phyloP scores from a whole-genome alignment of 2,329 filamentous ascomycete genomes.

The Nemania sp. region DNA sequence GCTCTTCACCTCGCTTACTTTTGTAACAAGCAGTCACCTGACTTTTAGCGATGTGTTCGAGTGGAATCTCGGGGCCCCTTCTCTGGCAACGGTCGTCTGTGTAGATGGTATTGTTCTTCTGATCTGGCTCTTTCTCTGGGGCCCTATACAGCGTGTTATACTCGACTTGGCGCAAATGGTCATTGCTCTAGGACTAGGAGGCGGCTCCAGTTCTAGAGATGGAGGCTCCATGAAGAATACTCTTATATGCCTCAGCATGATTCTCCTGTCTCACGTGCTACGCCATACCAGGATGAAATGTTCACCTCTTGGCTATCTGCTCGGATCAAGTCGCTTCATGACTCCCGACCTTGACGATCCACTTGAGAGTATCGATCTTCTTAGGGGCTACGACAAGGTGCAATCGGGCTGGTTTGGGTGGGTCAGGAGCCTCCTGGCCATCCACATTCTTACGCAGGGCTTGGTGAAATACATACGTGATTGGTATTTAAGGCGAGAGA shows the following conservation, averaged over 20 bases:
- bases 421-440: constrained; percentile 76
- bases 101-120: constrained; percentile 86
- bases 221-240: constrained; percentile 76
- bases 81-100: constrained; percentile 83
- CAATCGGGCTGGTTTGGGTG: constrained; percentile 68
- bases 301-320: constrained; percentile 59
- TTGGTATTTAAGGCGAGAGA: constrained; percentile 73
- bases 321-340: constrained; percentile 62
- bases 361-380: constrained; percentile 57
- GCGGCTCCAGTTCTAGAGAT: constrained; percentile 76
- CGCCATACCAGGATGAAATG: constrained; percentile 63
- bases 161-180: constrained; percentile 93
- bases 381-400: constrained; percentile 66
- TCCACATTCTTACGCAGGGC: constrained; percentile 81
- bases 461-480: constrained; percentile 77
- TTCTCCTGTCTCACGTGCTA: constrained; percentile 67
- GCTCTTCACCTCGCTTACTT: constrained; percentile 91
- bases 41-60: constrained; percentile 94
- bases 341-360: constrained; percentile 60
- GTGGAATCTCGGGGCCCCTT: constrained; percentile 85
- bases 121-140: constrained; percentile 89
- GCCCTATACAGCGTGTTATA: constrained; percentile 86
- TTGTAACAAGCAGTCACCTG: constrained; percentile 84
- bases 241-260: constrained; percentile 76
- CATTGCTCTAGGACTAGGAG: constrained; percentile 90